Evolutionary conservation across 805 yeast species (phyloP).

Genomic region (Candida ipomoeae): DNA sequence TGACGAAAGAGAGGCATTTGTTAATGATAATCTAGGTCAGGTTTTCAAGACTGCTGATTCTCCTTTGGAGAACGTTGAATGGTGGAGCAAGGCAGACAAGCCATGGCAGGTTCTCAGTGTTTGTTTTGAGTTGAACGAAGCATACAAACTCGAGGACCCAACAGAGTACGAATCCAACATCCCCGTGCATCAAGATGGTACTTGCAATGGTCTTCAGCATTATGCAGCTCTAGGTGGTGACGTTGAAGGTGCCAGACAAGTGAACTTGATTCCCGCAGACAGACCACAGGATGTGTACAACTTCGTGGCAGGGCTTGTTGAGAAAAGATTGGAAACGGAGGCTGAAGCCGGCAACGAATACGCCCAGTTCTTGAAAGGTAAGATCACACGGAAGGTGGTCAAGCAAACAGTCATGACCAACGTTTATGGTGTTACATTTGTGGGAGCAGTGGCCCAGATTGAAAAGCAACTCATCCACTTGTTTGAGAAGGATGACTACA

Average conservation of each 20-base stretch:
- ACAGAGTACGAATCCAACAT: constrained; percentile 61
- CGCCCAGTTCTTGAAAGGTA: constrained; percentile 55
- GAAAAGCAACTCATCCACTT: constrained; percentile 66
- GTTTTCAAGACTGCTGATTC: constrained; percentile 55
- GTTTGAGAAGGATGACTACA: constrained; percentile 45
- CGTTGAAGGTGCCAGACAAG: constrained; percentile 76
- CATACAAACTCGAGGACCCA: constrained; percentile 59
- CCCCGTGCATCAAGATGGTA: constrained; percentile 84
- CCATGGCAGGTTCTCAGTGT: constrained; percentile 81
- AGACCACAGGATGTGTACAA: constrained; percentile 76
- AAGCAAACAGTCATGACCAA: constrained; percentile 98
- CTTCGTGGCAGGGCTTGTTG: constrained; percentile 64
- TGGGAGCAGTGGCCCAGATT: constrained; percentile 91
- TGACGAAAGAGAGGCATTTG: constrained; percentile 56
- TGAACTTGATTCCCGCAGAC: constrained; percentile 65
- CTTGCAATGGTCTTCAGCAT: constrained; percentile 83
- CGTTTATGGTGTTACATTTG: constrained; percentile 92
- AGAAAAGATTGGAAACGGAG: constrained; percentile 49
- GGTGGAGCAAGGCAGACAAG: constrained; percentile 75
- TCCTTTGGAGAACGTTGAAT: constrained; percentile 53
- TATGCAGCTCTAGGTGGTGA: constrained; percentile 88
- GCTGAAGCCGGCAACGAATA: constrained; percentile 49
- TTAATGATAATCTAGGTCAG: constrained; percentile 52
- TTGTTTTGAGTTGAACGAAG: constrained; percentile 62
- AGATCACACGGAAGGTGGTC: constrained; percentile 80